Base-by-base conservation (phyloP, 2,329 filamentous ascomycete genomes). In the Nemania abortiva region DNA sequence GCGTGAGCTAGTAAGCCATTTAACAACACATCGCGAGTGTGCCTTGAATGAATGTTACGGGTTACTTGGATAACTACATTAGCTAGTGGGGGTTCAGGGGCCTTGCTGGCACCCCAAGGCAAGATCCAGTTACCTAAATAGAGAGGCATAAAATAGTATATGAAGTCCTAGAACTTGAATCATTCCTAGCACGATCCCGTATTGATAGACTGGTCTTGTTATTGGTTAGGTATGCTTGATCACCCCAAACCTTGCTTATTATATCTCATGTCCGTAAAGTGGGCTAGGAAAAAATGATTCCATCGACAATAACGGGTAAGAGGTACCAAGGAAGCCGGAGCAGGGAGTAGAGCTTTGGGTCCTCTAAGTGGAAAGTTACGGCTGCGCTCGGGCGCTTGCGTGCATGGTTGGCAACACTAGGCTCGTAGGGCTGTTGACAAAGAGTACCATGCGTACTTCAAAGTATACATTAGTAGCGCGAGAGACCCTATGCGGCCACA, bases 371-470 rank as follows among this genome's bases (percentile, higher is more conserved):
- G 31, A 20, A 53, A 15, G 20, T 20, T 61, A 6, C 2, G 27
- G n/a, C 50, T 49, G 24, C 18, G 18, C 31, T 37, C 53, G 47
- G 66, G 59, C 60, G 63, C 66, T 65, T 62, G 53, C 39, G 24
- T 69, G 45, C 55, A 60, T 67, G 4, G 11, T 27, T 60, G 18
- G 24, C 18, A 49, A 55, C 20, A 55, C 11, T 58, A 47, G 22
- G 54, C 55, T 58, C 59, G 56, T 71, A 69, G 63, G 66, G 69
- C 67, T 69, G 63, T 64, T 15, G 42, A 47, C 13, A n/a, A 24
- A 37, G 37, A 57, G 55, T 62, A 50, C 29, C 31, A 45, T 37
- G 29, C 18, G 10, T 34, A 54, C 22, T 57, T 18, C 11, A 27
- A 54, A 49, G 57, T 54, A 54, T 6, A 39, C 27, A 29, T 34